These are phyloP conservation scores for Ceratocystis alfenasii DNA, from an alignment of 2,329 filamentous ascomycete genomes.

Conservation along the genomic window DNA sequence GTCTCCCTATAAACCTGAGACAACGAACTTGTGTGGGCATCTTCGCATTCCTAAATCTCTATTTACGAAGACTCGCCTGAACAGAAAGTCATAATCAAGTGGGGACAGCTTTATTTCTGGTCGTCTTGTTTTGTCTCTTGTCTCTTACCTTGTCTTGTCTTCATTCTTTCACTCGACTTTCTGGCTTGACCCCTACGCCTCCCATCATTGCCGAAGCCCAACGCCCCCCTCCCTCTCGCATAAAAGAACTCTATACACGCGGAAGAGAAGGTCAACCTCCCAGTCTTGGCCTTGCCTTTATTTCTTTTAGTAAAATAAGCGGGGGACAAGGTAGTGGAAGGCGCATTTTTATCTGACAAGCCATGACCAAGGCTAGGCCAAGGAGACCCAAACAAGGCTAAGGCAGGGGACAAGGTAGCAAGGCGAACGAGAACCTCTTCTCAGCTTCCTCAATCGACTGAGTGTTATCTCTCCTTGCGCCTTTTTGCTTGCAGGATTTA, in stretches of 20 bases:
- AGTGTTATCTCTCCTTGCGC: too few relatives aligned
- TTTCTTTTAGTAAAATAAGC: background rate
- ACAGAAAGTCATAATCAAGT: background rate
- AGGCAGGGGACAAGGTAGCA: too few relatives aligned
- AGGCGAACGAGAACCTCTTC: too few relatives aligned
- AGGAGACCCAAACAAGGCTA: too few relatives aligned
- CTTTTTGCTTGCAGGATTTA: too few relatives aligned
- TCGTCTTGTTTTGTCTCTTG: background rate
- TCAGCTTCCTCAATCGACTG: too few relatives aligned
- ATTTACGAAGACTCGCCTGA: background rate
- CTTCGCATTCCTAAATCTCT: background rate
- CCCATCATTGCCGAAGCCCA: background rate
- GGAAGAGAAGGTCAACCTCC: background rate
- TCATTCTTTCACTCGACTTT: background rate
- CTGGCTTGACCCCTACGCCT: background rate
- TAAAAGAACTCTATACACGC: background rate
- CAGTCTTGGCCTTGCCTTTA: background rate
- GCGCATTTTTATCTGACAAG: background rate
- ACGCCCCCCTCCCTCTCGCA: background rate
- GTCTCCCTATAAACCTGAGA: too few relatives aligned
- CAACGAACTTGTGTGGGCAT: too few relatives aligned
- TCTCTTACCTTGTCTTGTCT: background rate
- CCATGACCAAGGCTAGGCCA: background rate
- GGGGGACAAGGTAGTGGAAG: background rate
- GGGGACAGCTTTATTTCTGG: background rate